Evolutionary conservation across 139 green algal species (phyloP).

Genomic region (Chlorella vulgaris): DNA sequence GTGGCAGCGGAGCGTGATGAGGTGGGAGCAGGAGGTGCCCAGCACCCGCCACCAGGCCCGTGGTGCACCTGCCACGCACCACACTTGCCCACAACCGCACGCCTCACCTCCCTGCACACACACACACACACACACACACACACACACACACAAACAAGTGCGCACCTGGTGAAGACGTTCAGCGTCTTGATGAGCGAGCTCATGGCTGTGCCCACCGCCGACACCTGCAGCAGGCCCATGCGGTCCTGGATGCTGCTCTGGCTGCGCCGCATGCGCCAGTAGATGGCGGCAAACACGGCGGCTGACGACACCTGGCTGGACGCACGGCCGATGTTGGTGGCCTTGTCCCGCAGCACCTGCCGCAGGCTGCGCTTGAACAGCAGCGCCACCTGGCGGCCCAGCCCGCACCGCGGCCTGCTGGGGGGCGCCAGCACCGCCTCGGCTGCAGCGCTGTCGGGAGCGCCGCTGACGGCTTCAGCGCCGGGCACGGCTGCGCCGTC

Average conservation of each 20-base stretch:
- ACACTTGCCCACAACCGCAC: no score
- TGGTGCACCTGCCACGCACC: no score
- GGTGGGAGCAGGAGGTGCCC: no score
- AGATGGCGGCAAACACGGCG: conserved; percentile 93
- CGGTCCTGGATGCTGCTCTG: conserved; percentile 83
- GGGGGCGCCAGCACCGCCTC: background rate
- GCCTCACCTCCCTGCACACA: no score
- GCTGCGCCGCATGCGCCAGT: conserved; percentile 75
- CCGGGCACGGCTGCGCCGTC: background rate
- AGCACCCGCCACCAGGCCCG: no score
- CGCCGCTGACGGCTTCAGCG: no score
- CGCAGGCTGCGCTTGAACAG: conserved; percentile 64
- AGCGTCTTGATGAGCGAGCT: conserved; percentile 86
- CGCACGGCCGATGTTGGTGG: conserved; percentile 75
- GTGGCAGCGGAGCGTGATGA: no score
- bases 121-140: background rate
- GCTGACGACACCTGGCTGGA: conserved; percentile 80
- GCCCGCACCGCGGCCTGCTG: background rate
- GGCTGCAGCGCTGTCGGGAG: background rate
- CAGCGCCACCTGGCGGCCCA: conserved; percentile 45
- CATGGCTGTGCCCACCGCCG: conserved; percentile 70
- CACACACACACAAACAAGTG: no score
- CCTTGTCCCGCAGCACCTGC: conserved; percentile 85
- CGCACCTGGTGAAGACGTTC: conserved; percentile 75
- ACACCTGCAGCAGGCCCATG: conserved; percentile 82